Evolutionary conservation across 2,329 filamentous ascomycete genomes (phyloP), one percentile per base, ranked within the genome.

Genomic region (Ceratocystis huliohia): DNA sequence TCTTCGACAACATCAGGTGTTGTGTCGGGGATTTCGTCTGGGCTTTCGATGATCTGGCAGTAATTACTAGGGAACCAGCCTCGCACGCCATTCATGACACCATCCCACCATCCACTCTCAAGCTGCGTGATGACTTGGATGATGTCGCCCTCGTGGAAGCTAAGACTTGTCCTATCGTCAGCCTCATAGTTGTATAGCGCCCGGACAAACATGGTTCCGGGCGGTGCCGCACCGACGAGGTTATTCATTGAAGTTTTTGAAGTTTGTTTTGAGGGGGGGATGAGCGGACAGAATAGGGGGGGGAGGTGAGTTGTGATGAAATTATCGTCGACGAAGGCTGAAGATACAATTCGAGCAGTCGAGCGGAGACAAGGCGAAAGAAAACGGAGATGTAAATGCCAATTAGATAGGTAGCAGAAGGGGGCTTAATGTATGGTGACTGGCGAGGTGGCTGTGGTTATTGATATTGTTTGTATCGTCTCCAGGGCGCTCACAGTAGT

Each of bases 11-110:
- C 80, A 57, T 75, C 80, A 70, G 82, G 83, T 64, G 82, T 81
- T 15, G 81, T 78, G 65, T 89, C 86, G 53, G 83, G 81, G 37
- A 88, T 80, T 69, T 95, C 89, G 71, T 90, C 88, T 63, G 88
- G 83, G 71, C 85, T 86, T 68, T 85, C 84, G 72, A 97, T 88
- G 69, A 94, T 85, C 70, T 91, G 87, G 78, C 94, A 97, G 78
- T 99, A 99, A 76, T 99, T 99, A 81, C 93, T 97, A 46, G 94
- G 94, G 75, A 99, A 99, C 94, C 94, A 99, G 74, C 94, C 94
- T 74, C 94, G 87, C 71, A 96, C 89, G 68, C 92, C 91, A 73
- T 96, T 94, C 75, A 99, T 96, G 66, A 99, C 91, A 62, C 94
- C 94, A 78, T 99, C 94, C 94, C 94, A 99, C 94, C 94, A 99